Base-by-base conservation (phyloP, 768 basidiomycete species). In the Suillus occidentalis region DNA sequence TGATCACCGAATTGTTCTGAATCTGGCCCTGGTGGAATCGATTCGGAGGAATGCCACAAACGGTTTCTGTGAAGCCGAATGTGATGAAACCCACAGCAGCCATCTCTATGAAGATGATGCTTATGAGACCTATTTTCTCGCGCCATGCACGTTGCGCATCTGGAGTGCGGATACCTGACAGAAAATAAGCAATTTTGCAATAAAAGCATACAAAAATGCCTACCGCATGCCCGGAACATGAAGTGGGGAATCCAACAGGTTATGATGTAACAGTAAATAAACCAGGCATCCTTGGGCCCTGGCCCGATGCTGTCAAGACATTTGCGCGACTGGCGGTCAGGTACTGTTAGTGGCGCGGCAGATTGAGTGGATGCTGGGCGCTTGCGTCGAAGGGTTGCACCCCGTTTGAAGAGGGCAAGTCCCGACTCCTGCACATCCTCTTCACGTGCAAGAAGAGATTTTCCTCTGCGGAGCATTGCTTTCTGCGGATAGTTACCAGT, bases 71-170 rank as follows among this genome's bases (percentile, higher is more conserved):
- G 82, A 99, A 99, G 9, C 97, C 97, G 79, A 99, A 99, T 13
- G 97, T 99, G 74, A 99, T 83, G 86, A 94, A 99, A 73, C 96
- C 97, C 72, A 99, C 97, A 61, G 82, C 86, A 20, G 92, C 91
- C 96, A 99, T 97, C 67, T 95, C 84, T n/a, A 77, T 6, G 18
- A 85, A 74, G 72, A 97, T 94, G 76, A 98, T 83, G 68, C 83
- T 81, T 58, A 99, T 81, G 31, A 99, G 85, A 9, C 97, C 97
- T 78, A 98, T 94, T 81, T 99, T 99, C 79, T 99, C 97, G 67
- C 97, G 85, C 96, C 96, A 99, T 50, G 97, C 97, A 58, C 95
- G 88, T 75, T 97, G 95, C 69, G 91, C 91, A 68, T 99, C 97
- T 0, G 94, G 91, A 36, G 90, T 96, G 62, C 85, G 85, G 68